Conservation (phyloP, 176 grass and related monocot genomes). For the Musa schizocarpa region DNA sequence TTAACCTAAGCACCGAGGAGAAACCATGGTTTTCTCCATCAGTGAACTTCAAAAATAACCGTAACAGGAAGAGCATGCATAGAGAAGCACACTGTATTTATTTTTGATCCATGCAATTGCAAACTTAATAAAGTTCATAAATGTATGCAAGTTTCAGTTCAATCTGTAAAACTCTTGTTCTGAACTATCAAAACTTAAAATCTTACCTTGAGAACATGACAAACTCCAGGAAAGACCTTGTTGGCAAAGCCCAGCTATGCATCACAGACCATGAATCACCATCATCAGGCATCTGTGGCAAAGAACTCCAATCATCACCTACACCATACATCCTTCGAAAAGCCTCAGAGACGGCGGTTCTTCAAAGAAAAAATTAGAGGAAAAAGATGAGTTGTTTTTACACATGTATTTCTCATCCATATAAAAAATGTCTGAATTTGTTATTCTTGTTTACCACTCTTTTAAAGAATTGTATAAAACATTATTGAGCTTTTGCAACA, state of each 20-base stretch:
- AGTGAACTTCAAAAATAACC: no score
- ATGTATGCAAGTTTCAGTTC: constrained; percentile 9
- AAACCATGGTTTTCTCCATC: no score
- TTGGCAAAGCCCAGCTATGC: constrained; percentile 94
- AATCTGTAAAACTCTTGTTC: neutral
- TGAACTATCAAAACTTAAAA: constrained; percentile 22
- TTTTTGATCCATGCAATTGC: no score
- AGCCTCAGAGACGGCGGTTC: constrained; percentile 51
- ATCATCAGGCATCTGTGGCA: constrained; percentile 67
- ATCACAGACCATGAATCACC: constrained; percentile 83
- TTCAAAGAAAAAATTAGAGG: constrained; percentile 22
- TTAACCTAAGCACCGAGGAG: no score
- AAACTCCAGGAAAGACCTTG: constrained; percentile 89
- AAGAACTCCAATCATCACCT: constrained; percentile 43
- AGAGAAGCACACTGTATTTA: no score
- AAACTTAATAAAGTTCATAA: neutral
- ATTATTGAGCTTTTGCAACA: neutral
- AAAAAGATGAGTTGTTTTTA: neutral
- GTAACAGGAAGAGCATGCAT: no score
- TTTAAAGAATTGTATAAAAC: neutral
- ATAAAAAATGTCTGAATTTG: neutral
- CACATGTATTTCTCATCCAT: no score
- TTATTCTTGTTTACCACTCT: neutral
- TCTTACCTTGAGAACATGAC: constrained; percentile 95
- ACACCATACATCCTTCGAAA: constrained; percentile 82